Evolutionary conservation across 179 eudicot species (phyloP), one percentile per base, ranked within the genome.

Genomic region (Vitellaria paradoxa): DNA sequence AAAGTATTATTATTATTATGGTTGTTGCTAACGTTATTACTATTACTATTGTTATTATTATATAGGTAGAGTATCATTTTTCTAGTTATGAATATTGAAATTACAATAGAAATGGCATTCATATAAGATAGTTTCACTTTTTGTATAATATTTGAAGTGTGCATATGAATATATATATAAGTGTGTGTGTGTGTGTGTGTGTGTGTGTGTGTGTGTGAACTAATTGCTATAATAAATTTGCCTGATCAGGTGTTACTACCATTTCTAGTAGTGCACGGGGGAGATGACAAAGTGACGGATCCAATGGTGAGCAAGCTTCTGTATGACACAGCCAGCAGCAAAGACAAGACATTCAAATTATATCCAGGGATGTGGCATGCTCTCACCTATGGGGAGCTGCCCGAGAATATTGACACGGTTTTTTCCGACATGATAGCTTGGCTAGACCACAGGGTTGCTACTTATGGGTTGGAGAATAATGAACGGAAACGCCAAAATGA

Each of bases 311-410:
- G 99, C 89, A 92, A 91, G 59, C 77, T 82, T 0, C 66, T 96
- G 40, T 85, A 85, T n/a, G 98, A 96, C 10, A 50, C 89, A 0
- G 89, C 98, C 0, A 55, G 85, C 2, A 88, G 98, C 75, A 30
- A 66, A 0, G 99, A 96, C 82, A 96, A 96, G 84, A 92, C 94
- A 5, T 88, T 89, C 69, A 96, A 96, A 79, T 30, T 96, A 72
- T 93, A 96, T 61, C 92, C 92, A 0, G 93, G 91, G 53, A 91
- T 95, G 99, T 95, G 99, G 99, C 99, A 95, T 68, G 86, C 97
- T 12, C 82, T 95, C 55, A 82, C 89, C 18, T 93, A 85, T 26
- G 99, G 99, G 0, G 99, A 95, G 74, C 63, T 89, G 4, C 92
- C 92, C 0, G 91, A 89, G 17, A 95, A 95, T 66, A 82, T 81